Base-by-base conservation (phyloP, 345 rosid species). In the Gossypium thurberi region DNA sequence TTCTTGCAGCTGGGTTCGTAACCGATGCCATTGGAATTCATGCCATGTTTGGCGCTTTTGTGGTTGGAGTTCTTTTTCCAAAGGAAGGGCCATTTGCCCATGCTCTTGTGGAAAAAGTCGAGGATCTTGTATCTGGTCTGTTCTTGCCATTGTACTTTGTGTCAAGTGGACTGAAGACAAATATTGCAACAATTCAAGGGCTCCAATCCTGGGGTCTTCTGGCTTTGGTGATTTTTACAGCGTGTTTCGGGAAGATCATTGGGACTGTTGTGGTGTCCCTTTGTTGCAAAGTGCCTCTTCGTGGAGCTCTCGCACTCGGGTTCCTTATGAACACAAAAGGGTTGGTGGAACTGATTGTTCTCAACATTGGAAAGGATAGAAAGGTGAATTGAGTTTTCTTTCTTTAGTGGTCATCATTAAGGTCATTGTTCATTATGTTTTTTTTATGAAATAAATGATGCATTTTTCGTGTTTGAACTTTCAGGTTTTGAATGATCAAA, bases 321-420 rank as follows among this genome's bases (percentile, higher is more conserved):
- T 85, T 92, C 73, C 74, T 90, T 40, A 90, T 92, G 96, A 92
- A 90, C 69, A 90, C 94, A 1, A 90, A 89, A 77, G 94, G 98
- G 20, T 74, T 92, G 84, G 97, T 94, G 59, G 98, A 92, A 80
- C 90, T 94, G 73, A 89, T 94, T 75, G 92, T 92, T 65, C 92
- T 92, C 70, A 92, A 92, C 81, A 90, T 90, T 48, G 96, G 92
- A 18, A 90, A 83, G 82, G 96, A 92, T 61, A 80, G 92, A 77
- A 84, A 86, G 90, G 91, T 89, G 43, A 10, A 48, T 64, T 81
- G 58, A 40, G 47, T 63, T 42, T 40, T 63, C 48, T 63, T 47
- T 14, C 3, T 2, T 40, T 33, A 63, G 3, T 63, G 48, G 17
- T 14, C 42, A 40, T 13, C 25, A 10, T 10, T 14, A 40, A 40